phyloP scores from a whole-genome alignment of 2,329 filamentous ascomycete genomes.

The Stachybotrys echinatus region DNA sequence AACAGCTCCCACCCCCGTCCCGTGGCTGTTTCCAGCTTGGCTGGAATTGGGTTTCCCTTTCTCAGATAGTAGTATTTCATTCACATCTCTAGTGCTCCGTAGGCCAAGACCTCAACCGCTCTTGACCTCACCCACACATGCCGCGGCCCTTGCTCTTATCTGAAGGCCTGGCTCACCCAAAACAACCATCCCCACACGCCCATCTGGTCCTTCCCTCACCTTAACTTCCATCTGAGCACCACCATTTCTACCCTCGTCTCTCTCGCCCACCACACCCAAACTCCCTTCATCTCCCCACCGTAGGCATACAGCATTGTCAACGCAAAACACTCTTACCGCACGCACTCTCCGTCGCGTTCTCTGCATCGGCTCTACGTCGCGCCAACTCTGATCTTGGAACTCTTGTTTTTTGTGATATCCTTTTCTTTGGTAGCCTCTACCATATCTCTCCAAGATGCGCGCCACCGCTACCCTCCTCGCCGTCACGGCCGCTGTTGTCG shows the following conservation, averaged over 20 bases:
- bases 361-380: neutral
- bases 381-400: neutral
- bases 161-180: neutral
- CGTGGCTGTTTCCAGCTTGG: neutral
- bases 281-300: neutral
- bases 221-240: no score
- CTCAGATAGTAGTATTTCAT: neutral
- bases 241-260: neutral
- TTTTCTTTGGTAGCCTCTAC: constrained; percentile 1
- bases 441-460: constrained; percentile 30
- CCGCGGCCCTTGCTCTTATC: neutral
- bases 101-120: no score
- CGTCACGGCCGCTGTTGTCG: constrained; percentile 38
- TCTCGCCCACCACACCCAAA: neutral
- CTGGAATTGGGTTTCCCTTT: no score
- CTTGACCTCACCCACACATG: no score
- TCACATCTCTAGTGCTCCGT: neutral
- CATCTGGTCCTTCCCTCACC: neutral
- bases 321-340: neutral
- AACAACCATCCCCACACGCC: neutral
- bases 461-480: constrained; percentile 32
- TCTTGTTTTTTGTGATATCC: neutral
- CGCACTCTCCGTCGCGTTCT: neutral
- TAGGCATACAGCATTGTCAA: neutral
- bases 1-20: neutral